Evolutionary conservation across 164 flowering plant species (phyloP).

Genomic region (Chimonanthus praecox): DNA sequence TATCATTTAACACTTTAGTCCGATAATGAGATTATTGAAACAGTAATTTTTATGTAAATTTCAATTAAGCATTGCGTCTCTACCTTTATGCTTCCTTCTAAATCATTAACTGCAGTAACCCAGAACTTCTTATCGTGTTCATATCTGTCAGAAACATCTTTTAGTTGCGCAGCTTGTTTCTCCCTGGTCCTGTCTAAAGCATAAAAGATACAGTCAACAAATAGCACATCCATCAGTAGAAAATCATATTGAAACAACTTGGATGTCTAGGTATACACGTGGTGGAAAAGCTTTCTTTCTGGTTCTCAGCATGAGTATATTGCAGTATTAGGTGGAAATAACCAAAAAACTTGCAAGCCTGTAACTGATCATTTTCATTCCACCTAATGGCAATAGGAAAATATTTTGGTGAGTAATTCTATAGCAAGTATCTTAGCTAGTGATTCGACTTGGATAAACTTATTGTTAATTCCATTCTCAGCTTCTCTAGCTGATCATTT

Average conservation of each 20-base stretch:
- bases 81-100: slow-evolving; percentile 64
- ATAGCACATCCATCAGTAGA: not conserved
- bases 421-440: slow-evolving; percentile 39
- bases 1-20: not conserved
- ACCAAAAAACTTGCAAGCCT: not conserved
- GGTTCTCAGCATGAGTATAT: no score
- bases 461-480: slow-evolving; percentile 63
- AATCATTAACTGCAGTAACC: slow-evolving; percentile 38
- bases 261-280: not conserved
- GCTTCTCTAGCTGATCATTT: slow-evolving; percentile 62
- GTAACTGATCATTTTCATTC: not conserved
- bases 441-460: slow-evolving; percentile 36
- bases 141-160: slow-evolving; percentile 44
- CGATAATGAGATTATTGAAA: not conserved
- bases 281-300: no score
- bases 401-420: no score
- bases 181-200: slow-evolving; percentile 51
- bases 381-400: not conserved
- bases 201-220: not conserved
- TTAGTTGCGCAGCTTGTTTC: slow-evolving; percentile 49
- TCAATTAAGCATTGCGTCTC: not conserved
- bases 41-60: not conserved
- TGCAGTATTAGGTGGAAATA: not conserved
- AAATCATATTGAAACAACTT: not conserved
- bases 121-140: slow-evolving; percentile 54